A percentile compares a stretch with the other conserved stretches of the same genome.
Conservation (phyloP, 495 filamentous ascomycete genomes). For the Emericellopsis terricola region DNA sequence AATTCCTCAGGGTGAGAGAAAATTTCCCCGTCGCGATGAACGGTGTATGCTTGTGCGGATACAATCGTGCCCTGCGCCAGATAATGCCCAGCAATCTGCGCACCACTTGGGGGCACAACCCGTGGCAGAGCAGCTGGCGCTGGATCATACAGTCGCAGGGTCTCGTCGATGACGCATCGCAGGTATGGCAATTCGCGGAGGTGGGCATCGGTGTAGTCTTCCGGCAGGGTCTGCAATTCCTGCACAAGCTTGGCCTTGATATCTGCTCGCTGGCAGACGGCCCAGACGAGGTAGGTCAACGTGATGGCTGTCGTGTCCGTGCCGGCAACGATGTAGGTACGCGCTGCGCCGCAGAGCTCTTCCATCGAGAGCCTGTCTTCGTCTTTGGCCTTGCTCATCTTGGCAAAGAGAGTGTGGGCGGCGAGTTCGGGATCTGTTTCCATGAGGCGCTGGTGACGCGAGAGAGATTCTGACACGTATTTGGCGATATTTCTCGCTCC, state of each 20-base stretch:
- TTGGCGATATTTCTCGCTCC: constrained; percentile 5
- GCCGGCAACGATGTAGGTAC: constrained; percentile 29
- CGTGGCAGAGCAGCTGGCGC: constrained; percentile 27
- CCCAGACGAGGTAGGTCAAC: constrained; percentile 23
- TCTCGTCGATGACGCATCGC: constrained; percentile 35
- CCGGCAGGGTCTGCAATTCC: constrained; percentile 20
- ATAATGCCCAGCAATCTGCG: constrained; percentile 9
- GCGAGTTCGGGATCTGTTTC: constrained; percentile 16
- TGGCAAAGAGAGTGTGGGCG: constrained; percentile 29
- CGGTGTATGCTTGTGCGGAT: constrained; percentile 18
- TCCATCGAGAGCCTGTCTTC: constrained; percentile 14
- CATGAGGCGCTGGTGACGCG: constrained; percentile 21
- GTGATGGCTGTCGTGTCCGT: constrained; percentile 30
- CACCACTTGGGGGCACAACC: constrained; percentile 7
- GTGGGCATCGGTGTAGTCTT: constrained; percentile 18
- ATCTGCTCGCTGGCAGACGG: constrained; percentile 12
- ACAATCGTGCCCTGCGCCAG: constrained; percentile 16
- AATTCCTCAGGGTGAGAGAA: constrained; percentile 16
- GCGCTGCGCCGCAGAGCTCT: constrained; percentile 24
- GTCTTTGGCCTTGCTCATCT: constrained; percentile 19
- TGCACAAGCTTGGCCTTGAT: constrained; percentile 20
- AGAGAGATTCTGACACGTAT: constrained; percentile 21
- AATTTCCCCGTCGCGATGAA: constrained; percentile 17
- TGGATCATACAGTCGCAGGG: constrained; percentile 35
- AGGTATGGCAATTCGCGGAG: constrained; percentile 27